phyloP scores from a whole-genome alignment of 73 alveolate genomes.

The Tetrahymena malaccensis region DNA sequence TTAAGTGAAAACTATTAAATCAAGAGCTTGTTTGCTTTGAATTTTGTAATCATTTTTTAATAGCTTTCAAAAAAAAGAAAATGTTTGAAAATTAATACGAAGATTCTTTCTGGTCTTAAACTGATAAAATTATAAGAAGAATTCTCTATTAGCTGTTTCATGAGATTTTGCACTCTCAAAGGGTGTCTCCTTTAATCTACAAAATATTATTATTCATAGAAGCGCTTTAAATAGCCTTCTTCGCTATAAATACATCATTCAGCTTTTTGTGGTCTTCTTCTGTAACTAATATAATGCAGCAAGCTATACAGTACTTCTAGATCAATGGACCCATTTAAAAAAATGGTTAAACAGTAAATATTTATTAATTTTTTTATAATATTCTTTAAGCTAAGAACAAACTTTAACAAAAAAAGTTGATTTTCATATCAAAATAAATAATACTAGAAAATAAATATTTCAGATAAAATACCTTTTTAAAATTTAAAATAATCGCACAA shows the following conservation, averaged over 20 bases:
- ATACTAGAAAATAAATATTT: no score
- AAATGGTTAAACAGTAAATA: neutral
- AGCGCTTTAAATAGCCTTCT: neutral
- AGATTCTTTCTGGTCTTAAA: neutral
- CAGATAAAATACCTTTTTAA: no score
- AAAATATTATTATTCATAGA: neutral
- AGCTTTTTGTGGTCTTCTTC: neutral
- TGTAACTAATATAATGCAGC: neutral
- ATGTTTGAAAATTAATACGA: neutral
- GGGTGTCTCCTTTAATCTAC: neutral
- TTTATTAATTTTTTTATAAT: neutral
- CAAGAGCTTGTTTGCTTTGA: neutral
- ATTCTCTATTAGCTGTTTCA: neutral
- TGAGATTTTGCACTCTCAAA: neutral
- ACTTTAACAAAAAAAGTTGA: no score
- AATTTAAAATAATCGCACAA: no score
- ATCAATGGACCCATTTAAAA: neutral
- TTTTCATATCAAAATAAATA: no score
- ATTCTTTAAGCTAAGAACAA: no score
- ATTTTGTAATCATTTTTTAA: neutral
- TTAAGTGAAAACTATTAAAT: neutral
- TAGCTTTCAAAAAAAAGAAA: neutral
- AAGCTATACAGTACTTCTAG: neutral
- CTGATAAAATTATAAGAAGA: neutral
- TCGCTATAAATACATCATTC: neutral